Base-by-base conservation (phyloP, 805 yeast species). In the Zygotorulaspora florentina region DNA sequence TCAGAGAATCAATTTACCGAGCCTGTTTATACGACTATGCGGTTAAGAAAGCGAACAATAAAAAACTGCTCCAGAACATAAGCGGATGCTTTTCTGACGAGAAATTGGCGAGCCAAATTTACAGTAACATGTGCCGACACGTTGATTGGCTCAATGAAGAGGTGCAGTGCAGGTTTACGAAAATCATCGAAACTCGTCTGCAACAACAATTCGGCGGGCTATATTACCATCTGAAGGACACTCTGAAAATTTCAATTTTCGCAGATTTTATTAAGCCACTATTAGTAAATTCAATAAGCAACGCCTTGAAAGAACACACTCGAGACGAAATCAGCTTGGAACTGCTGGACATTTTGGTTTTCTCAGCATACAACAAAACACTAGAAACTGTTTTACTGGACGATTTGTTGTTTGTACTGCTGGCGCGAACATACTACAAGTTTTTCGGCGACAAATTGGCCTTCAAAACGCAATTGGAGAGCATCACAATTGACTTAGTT, bases 331-430 rank as follows among this genome's bases (percentile, higher is more conserved):
- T 48, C 3, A 51, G 53, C 8, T 35, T 49, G 16, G 55, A 50
- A 20, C 41, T 54, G n/a, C 31, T 54, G 8, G 57, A 54, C 26
- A 39, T 52, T n/a, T 26, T 54, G 6, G 50, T 54, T 11, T 29
- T 54, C 13, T 40, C 54, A 13, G 38, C 37, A 18, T 51, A 47
- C 35, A 43, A 45, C 37, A 46, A 43, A 13, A 52, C 49, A n/a
- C 30, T 52, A 35, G 46, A 44, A 17, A 33, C 34, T 26, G 31
- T 45, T 6, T n/a, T 53, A 31, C 37, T 42, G 35, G 52, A 45
- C 28, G 52, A 48, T 27, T 46, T 45, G 27, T 40, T 47, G 10
- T 37, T 45, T 16, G 23, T 38, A 18, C 43, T 47, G 15, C 45
- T 50, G 31, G 42, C 40, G 28, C 53, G 51, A 30, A 42, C 49